Percentiles rank a stretch among this genome's conserved stretches.
Conservation (phyloP, 768 basidiomycete genomes). For the Leccinum sublutescens region DNA sequence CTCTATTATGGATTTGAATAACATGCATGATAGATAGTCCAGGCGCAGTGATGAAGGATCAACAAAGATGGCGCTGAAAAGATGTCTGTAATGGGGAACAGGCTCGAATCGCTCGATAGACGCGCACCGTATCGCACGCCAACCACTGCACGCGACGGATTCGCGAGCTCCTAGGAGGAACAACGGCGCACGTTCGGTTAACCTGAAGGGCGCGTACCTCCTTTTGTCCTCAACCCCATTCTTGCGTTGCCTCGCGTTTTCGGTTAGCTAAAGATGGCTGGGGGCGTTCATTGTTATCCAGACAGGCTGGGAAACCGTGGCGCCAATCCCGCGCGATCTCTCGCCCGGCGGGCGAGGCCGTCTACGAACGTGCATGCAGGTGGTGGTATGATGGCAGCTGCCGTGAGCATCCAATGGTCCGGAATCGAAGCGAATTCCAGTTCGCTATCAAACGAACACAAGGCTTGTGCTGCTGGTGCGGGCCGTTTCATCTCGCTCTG, state of each 20-base stretch:
- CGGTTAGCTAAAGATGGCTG: not conserved
- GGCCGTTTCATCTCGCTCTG: not conserved
- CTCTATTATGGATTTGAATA: not conserved
- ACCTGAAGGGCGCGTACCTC: not conserved
- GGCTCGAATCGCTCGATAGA: not conserved
- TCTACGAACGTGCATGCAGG: not conserved
- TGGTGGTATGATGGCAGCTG: not conserved
- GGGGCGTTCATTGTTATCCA: not conserved
- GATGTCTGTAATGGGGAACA: not conserved
- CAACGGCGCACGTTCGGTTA: not conserved
- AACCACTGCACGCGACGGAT: not conserved
- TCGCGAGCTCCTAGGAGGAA: not conserved
- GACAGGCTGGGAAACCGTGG: not conserved
- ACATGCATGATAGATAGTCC: not conserved
- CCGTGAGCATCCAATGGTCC: not conserved
- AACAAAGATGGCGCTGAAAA: not conserved
- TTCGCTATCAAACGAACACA: not conserved
- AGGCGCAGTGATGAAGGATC: not conserved
- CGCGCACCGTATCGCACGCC: not conserved
- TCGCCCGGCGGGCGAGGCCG: not conserved
- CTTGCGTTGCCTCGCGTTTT: not conserved
- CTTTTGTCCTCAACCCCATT: not conserved
- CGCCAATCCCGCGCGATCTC: not conserved
- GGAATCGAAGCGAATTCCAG: not conserved
- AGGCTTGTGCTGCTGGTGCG: not conserved